Conservation (phyloP, 148 eudicot genomes). For the Camellia sinensis region DNA sequence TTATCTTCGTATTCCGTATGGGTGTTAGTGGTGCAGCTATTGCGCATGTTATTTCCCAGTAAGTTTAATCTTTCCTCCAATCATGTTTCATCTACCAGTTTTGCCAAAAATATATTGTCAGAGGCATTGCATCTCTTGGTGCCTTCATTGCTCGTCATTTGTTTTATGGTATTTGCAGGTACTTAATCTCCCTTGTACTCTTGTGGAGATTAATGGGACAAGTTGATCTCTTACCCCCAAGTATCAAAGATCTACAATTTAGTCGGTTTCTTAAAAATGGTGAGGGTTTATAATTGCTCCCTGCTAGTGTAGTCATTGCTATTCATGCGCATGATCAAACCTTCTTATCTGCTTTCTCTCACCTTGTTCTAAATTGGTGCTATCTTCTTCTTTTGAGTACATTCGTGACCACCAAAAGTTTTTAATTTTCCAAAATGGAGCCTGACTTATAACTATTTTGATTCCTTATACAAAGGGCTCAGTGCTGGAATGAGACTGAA, state of each 20-base stretch:
- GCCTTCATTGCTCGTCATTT: background rate
- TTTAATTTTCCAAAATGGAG: background rate
- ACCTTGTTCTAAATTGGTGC: conserved; percentile 3
- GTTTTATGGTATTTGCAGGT: conserved; percentile 29
- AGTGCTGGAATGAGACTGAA: background rate
- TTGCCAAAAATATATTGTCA: conserved; percentile 21
- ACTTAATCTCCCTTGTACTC: conserved; percentile 29
- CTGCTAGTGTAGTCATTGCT: background rate
- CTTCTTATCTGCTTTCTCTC: background rate
- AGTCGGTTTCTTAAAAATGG: conserved; percentile 33
- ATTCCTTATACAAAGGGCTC: background rate
- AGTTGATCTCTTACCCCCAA: conserved; percentile 33
- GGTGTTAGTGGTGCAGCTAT: conserved; percentile 85
- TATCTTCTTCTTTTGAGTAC: background rate
- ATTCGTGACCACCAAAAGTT: background rate
- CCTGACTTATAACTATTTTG: background rate
- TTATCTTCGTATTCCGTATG: conserved; percentile 52
- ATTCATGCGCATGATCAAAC: background rate
- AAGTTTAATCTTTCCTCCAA: conserved; percentile 23
- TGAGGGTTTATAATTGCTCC: conserved; percentile 6
- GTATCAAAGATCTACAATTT: conserved; percentile 26
- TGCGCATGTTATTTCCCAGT: conserved; percentile 82
- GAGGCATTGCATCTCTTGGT: conserved; percentile 19
- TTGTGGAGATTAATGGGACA: conserved; percentile 27
- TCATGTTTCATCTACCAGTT: background rate